These are phyloP conservation scores for Juncus inflexus DNA, from an alignment of 176 grass and related monocot genomes.

Conservation along the genomic window DNA sequence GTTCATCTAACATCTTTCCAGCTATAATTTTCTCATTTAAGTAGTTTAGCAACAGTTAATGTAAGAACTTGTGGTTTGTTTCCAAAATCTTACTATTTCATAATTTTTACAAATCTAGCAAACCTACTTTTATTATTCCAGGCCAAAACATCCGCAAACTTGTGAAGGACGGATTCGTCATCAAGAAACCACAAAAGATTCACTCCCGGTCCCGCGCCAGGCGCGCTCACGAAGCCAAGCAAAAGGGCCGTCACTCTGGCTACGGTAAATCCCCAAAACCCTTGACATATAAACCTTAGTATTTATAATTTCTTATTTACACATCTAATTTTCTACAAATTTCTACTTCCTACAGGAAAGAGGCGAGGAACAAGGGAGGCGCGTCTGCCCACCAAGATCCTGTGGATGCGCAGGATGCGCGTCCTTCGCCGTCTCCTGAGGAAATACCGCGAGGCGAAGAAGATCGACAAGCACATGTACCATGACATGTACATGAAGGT, in stretches of 20 bases:
- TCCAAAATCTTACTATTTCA: no score
- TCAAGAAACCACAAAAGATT: conserved; percentile 69
- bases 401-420: conserved; percentile 75
- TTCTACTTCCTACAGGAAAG: conserved; percentile 45
- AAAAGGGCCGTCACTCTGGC: conserved; percentile 62
- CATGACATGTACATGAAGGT: conserved; percentile 77
- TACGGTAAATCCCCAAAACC: no score
- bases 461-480: conserved; percentile 75
- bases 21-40: no score
- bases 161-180: conserved; percentile 69
- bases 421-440: conserved; percentile 54
- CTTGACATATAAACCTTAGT: no score
- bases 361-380: conserved; percentile 71
- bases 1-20: no score
- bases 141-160: conserved; percentile 66
- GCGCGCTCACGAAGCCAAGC: conserved; percentile 60
- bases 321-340: no score
- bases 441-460: conserved; percentile 63
- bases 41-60: no score
- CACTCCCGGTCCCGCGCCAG: conserved; percentile 61
- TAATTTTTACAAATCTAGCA: not conserved
- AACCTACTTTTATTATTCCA: conserved; percentile 6
- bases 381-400: conserved; percentile 58
- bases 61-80: no score
- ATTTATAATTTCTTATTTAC: no score